Base-by-base conservation (phyloP, 345 rosid species). In the Trapa incisa region DNA sequence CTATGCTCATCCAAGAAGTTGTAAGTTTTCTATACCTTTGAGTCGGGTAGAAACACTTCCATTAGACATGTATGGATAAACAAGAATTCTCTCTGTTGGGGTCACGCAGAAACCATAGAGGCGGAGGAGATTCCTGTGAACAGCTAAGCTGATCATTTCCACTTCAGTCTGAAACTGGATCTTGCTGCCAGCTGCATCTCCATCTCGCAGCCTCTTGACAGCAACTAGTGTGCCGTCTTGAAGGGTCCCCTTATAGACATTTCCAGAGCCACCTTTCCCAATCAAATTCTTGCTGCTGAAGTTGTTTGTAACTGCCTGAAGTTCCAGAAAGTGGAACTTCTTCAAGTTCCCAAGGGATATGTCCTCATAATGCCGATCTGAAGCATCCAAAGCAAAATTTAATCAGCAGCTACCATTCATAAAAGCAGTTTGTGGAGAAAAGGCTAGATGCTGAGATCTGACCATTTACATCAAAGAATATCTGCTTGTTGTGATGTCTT, bases 1-100 rank as follows among this genome's bases (percentile, higher is more conserved):
- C 4, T 15, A 12, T 47, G 16, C 14, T 47, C 14, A 47, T 47
- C 53, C 53, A 11, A 10, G 16, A 47, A 47, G 53, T 12, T 50
- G 22, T n/a, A 1, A 11, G 4, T 29, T 8, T 58, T 32, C 64
- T 35, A 65, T 81, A 92, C 98, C 92, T 79, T 84, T 92, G 70
- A 92, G 95, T 66, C 96, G 95, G 60, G 80, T 79, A 75, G 95
- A 88, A 29, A 89, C 98, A 64, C 96, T 92, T 29, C 98, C 96
- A 76, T 92, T 89, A n/a, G 98, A 83, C 96, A 89, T 92, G 82
- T 85, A 89, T 41, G 98, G 98, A 73, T 92, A 92, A 38, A 89
- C 91, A 53, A 92, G 71, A 64, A 92, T 86, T 65, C 89, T 80
- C 64, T 92, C 98, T 4, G 79, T 68, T 37, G 87, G 68, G 63